phyloP scores from a whole-genome alignment of 2,329 filamentous ascomycete genomes.

The Colletotrichum sp. region DNA sequence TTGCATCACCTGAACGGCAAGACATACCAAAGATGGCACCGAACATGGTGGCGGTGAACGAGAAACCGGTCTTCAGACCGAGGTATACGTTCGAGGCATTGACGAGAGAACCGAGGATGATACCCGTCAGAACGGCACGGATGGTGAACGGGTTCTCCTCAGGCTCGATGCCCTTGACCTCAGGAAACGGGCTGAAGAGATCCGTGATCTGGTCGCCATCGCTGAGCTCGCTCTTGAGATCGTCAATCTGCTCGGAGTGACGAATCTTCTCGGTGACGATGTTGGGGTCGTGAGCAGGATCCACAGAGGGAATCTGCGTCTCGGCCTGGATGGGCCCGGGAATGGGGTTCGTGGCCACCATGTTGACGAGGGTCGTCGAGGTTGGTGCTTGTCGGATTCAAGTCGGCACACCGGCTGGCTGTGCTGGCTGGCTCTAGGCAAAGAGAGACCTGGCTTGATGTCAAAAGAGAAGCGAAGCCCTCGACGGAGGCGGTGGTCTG shows the following conservation, averaged over 20 bases:
- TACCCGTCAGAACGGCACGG: slow-evolving; percentile 60
- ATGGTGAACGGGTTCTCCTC: slow-evolving; percentile 57
- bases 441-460: slow-evolving; percentile 6
- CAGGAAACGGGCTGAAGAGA: slow-evolving; percentile 46
- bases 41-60: slow-evolving; percentile 52
- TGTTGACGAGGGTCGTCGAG: neutral
- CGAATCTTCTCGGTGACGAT: slow-evolving; percentile 6
- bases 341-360: neutral
- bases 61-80: slow-evolving; percentile 59
- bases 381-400: neutral
- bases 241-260: slow-evolving; percentile 9
- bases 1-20: slow-evolving; percentile 30
- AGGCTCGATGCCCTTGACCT: slow-evolving; percentile 43
- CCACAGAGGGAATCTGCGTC: neutral
- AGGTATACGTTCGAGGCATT: slow-evolving; percentile 69
- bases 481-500: neutral
- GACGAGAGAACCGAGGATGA: slow-evolving; percentile 62
- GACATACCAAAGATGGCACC: slow-evolving; percentile 65
- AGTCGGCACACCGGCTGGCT: neutral
- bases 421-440: slow-evolving; percentile 6
- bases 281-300: slow-evolving; percentile 3
- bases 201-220: slow-evolving; percentile 36
- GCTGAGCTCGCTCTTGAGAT: slow-evolving; percentile 17
- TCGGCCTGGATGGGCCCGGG: slow-evolving; percentile 13
- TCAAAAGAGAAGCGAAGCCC: neutral